A percentile compares a stretch with the other conserved stretches of the same genome.
These are phyloP conservation scores for Arctostaphylos glauca DNA, from an alignment of 148 eudicot species.

Conservation along the genomic window DNA sequence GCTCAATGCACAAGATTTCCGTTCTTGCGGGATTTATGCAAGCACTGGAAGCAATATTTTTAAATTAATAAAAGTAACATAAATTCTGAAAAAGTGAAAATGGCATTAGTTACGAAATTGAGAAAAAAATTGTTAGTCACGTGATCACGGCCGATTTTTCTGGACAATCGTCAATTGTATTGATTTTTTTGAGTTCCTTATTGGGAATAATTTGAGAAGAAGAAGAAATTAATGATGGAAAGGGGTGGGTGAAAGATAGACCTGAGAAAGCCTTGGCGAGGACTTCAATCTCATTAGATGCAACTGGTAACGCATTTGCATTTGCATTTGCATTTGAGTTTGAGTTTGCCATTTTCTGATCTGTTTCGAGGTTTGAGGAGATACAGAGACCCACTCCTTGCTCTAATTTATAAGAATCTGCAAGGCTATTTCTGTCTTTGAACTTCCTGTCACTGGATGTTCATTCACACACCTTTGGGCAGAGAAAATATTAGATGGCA, in stretches of 20 bases:
- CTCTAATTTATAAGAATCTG: constrained; percentile 1
- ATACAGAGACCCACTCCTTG: not conserved
- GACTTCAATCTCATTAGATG: constrained; percentile 30
- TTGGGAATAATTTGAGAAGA: not conserved
- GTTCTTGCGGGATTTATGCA: too few relatives aligned
- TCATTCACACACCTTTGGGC: not conserved
- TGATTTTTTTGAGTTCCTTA: not conserved
- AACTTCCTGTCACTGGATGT: not conserved
- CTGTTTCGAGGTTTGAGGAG: not conserved
- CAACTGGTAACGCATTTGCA: not conserved
- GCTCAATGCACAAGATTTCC: not conserved
- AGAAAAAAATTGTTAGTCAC: not conserved
- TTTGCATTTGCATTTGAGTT: not conserved
- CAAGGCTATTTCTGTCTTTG: constrained; percentile 8
- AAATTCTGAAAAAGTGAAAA: not conserved
- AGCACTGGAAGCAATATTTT: too few relatives aligned
- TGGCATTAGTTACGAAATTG: not conserved
- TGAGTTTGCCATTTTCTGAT: too few relatives aligned
- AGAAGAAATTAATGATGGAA: not conserved
- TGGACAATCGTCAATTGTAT: not conserved
- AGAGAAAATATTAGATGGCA: not conserved
- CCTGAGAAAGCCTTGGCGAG: constrained; percentile 73
- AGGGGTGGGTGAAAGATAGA: constrained; percentile 12
- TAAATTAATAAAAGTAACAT: too few relatives aligned
- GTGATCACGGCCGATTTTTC: not conserved